These are phyloP conservation scores for Verticillium zaregamsianum DNA, from an alignment of 2,329 filamentous ascomycete genomes.

Conservation along the genomic window DNA sequence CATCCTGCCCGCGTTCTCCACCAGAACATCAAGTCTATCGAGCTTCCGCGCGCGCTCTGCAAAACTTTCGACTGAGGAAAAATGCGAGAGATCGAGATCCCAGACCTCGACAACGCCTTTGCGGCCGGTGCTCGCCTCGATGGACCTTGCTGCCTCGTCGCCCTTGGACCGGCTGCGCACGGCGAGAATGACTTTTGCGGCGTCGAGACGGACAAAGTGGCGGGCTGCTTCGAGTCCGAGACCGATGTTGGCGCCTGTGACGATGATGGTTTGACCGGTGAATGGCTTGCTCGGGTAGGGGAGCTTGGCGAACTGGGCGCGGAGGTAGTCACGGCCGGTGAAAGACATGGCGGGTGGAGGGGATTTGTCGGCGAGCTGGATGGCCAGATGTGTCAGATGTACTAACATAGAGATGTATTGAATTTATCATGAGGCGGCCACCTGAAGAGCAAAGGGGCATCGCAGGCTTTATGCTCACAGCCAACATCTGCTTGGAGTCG, in stretches of 20 bases:
- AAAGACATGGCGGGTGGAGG: neutral
- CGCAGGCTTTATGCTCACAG: no score
- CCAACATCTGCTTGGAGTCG: no score
- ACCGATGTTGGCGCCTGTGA: constrained; percentile 6
- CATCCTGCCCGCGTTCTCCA: constrained; percentile 28
- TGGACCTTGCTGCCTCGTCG: constrained; percentile 29
- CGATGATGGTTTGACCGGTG: neutral
- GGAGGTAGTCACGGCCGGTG: neutral
- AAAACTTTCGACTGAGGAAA: constrained; percentile 31
- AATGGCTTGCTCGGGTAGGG: neutral
- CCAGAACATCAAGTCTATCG: constrained; percentile 29
- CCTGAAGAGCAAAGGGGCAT: no score
- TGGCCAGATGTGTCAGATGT: no score
- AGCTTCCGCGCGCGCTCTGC: constrained; percentile 24
- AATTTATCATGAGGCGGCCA: no score
- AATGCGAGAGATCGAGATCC: constrained; percentile 36
- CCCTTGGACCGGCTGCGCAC: constrained; percentile 33
- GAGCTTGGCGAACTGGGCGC: neutral
- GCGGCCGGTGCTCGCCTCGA: constrained; percentile 22
- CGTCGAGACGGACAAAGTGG: constrained; percentile 21
- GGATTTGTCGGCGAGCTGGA: neutral
- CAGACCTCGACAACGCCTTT: constrained; percentile 32
- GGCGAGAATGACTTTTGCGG: constrained; percentile 33
- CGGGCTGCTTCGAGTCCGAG: constrained; percentile 4
- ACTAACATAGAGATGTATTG: no score